These are phyloP conservation scores for Yamadazyma diddensiae DNA, from an alignment of 1,139 yeast genomes.

Conservation along the genomic window DNA sequence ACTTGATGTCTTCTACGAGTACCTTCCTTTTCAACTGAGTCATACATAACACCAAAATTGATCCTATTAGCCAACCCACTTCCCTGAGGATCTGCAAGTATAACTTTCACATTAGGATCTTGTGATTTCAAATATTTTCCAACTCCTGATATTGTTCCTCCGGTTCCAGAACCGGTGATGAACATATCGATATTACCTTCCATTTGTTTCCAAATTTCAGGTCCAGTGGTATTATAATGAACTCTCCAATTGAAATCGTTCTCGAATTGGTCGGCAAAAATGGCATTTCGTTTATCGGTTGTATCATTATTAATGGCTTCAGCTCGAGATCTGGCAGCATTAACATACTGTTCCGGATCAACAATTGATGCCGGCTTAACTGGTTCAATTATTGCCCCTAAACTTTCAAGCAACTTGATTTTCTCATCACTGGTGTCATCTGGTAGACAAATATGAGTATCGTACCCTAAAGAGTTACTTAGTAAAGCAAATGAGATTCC, in stretches of 20 bases:
- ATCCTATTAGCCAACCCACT: conserved; percentile 85
- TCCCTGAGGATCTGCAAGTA: conserved; percentile 95
- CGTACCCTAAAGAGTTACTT: conserved; percentile 84
- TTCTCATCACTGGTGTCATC: conserved; percentile 91
- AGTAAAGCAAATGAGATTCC: conserved; percentile 91
- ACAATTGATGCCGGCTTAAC: conserved; percentile 95
- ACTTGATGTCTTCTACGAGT: conserved; percentile 94
- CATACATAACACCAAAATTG: conserved; percentile 92
- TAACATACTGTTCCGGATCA: conserved; percentile 90
- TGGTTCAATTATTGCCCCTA: conserved; percentile 85
- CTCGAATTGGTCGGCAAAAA: conserved; percentile 95
- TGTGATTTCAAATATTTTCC: conserved; percentile 63
- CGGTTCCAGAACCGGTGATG: conserved; percentile 72
- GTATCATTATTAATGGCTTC: conserved; percentile 45
- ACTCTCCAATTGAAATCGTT: conserved; percentile 86
- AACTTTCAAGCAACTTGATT: conserved; percentile 59
- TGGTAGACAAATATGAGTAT: conserved; percentile 90
- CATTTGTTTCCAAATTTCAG: conserved; percentile 78
- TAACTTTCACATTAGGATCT: conserved; percentile 35
- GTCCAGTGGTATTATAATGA: conserved; percentile 84
- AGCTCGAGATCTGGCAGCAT: conserved; percentile 74
- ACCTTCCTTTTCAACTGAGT: conserved; percentile 84
- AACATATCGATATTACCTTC: conserved; percentile 63
- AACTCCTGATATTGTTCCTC: conserved; percentile 90
- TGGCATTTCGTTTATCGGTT: conserved; percentile 46